phyloP scores from a whole-genome alignment of 345 rosid genomes.

The Aegle marmelos region DNA sequence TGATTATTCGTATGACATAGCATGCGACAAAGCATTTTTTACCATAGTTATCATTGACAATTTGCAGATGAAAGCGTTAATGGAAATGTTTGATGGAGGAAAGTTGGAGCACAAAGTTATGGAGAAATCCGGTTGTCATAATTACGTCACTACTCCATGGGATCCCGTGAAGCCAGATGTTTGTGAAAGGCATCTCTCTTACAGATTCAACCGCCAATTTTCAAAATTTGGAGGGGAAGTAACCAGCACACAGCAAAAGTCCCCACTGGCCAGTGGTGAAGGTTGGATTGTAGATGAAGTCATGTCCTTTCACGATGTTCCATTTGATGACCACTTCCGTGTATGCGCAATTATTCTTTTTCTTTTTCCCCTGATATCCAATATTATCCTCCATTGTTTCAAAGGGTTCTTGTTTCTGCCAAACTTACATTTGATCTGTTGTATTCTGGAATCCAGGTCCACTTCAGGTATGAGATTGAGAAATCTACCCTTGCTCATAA shows the following conservation, averaged over 20 bases:
- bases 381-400: not conserved
- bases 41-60: not conserved
- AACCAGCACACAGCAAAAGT: slow-evolving; percentile 58
- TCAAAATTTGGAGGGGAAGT: slow-evolving; percentile 89
- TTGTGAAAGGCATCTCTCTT: slow-evolving; percentile 51
- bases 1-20: not conserved
- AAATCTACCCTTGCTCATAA: slow-evolving; percentile 35
- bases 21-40: not conserved
- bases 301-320: slow-evolving; percentile 60
- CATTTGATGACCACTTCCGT: slow-evolving; percentile 62
- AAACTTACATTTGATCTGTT: not conserved
- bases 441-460: slow-evolving; percentile 39
- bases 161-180: slow-evolving; percentile 44
- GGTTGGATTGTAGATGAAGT: slow-evolving; percentile 76
- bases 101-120: slow-evolving; percentile 58
- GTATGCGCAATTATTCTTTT: slow-evolving; percentile 23
- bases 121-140: slow-evolving; percentile 78
- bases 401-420: not conserved
- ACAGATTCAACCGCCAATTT: slow-evolving; percentile 58
- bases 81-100: slow-evolving; percentile 75
- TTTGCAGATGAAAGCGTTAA: slow-evolving; percentile 52
- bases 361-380: too few species aligned
- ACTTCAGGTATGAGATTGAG: slow-evolving; percentile 52
- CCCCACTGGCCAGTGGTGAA: slow-evolving; percentile 31
- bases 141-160: slow-evolving; percentile 58